Conservation (phyloP, 257 asterid genomes). For the Fraxinus americana region DNA sequence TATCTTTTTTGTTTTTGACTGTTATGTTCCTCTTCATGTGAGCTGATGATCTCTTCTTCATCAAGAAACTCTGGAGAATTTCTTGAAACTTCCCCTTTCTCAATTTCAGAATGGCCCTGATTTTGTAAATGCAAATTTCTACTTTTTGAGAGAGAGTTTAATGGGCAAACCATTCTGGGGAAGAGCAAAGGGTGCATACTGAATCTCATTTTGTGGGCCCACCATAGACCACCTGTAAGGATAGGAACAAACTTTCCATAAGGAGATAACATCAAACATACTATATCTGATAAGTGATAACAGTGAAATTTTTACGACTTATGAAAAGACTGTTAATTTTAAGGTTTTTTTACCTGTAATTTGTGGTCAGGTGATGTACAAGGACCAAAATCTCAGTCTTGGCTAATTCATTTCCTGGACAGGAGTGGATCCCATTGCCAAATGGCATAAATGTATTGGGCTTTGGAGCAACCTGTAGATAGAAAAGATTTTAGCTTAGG, state of each 20-base stretch:
- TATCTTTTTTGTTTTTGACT: not conserved
- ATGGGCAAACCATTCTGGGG: constrained; percentile 98
- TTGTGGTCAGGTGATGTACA: constrained; percentile 89
- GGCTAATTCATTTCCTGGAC: constrained; percentile 95
- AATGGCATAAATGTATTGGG: constrained; percentile 97
- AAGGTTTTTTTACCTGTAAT: constrained; percentile 63
- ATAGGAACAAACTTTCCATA: constrained; percentile 27
- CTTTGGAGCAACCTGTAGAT: constrained; percentile 64
- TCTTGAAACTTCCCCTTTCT: not conserved
- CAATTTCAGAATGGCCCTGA: not conserved
- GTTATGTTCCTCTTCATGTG: not conserved
- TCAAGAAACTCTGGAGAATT: constrained; percentile 6
- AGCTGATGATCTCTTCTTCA: constrained; percentile 11
- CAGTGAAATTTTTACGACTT: constrained; percentile 2
- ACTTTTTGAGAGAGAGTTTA: constrained; percentile 51
- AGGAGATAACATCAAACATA: constrained; percentile 9
- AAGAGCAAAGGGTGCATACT: constrained; percentile 97
- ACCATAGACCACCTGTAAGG: constrained; percentile 79
- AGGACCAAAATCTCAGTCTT: constrained; percentile 87
- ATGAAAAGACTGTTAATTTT: not conserved
- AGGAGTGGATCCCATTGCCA: constrained; percentile 93
- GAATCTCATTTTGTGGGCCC: constrained; percentile 91
- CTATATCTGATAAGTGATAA: constrained; percentile 6
- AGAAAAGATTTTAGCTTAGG: not conserved
- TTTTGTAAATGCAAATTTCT: constrained; percentile 7